Evolutionary conservation across 306 rosid genomes (phyloP), one percentile per base, ranked within the genome.

Genomic region (Acacia confusa): DNA sequence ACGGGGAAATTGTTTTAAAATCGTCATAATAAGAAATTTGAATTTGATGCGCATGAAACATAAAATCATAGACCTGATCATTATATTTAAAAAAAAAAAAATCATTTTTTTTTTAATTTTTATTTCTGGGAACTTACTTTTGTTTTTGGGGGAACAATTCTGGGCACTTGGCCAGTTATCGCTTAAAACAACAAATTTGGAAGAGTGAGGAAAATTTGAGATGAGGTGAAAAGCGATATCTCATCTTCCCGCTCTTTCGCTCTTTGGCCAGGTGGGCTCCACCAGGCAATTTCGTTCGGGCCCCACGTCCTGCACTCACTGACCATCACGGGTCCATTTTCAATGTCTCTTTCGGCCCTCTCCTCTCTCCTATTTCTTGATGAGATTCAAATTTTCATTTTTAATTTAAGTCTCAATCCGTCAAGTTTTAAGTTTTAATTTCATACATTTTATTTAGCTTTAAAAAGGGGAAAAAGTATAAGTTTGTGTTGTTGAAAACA

Each of bases 121-220:
- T n/a, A 47, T 53, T 20, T 53, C 24, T 19, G 60, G 25, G 19
- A 3, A 15, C 53, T 47, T 47, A 3, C 1, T 3, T 12, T 47
- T 47, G 17, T 47, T 50, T 50, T 50, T 16, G 57, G 57, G 16
- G 19, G 57, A 50, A 17, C 17, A 50, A 50, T 53, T 53, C 10
- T 5, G 60, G 25, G 28, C 1, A 67, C 32, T 38, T 10, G 27
- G 41, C 15, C n/a, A 11, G 11, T 22, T 24, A 70, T 44, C 36
- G 10, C 50, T 68, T n/a, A 2, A 63, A 44, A 81, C 57, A 77
- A 78, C 40, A 52, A 61, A 72, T 45, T 32, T 64, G 43, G 48
- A 74, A 82, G 72, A 76, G 63, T 83, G 11, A 15, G 38, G 85
- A 88, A 88, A 88, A 74, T 77, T 76, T 84, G 85, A 32, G 40